These are phyloP conservation scores for Tremellales sp. DNA, from an alignment of 1,284 basidiomycete species.

Conservation along the genomic window DNA sequence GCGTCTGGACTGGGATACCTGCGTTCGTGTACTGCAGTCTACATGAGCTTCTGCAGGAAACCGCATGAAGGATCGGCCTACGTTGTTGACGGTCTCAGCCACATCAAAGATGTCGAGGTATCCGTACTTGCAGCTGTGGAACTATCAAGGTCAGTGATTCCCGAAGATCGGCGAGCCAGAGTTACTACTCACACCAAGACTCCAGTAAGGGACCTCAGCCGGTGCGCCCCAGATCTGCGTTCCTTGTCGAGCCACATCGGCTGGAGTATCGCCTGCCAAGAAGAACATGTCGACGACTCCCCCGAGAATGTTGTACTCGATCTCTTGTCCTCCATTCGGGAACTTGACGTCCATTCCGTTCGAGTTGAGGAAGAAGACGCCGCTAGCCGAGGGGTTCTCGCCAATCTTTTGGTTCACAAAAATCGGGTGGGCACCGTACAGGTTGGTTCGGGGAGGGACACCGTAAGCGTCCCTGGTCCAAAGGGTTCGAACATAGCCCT, in stretches of 20 bases:
- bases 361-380: conserved; percentile 30
- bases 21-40: conserved; percentile 21
- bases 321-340: conserved; percentile 13
- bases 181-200: conserved; percentile 18
- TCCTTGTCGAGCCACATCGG: conserved; percentile 60
- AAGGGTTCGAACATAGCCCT: conserved; percentile 19
- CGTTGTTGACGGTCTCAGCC: conserved; percentile 30
- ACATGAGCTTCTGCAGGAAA: background rate
- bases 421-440: conserved; percentile 29
- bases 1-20: conserved; percentile 17
- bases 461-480: conserved; percentile 28
- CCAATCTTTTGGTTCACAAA: conserved; percentile 20
- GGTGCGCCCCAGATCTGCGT: conserved; percentile 22
- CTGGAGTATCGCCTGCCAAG: conserved; percentile 63
- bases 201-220: conserved; percentile 32
- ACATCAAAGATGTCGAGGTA: conserved; percentile 32
- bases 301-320: conserved; percentile 28
- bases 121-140: conserved; percentile 36
- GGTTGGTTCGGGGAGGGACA: conserved; percentile 14
- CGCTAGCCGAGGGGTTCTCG: conserved; percentile 14
- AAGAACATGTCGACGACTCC: conserved; percentile 50
- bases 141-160: conserved; percentile 2
- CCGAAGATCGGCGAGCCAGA: background rate
- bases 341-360: conserved; percentile 36
- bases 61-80: background rate